phyloP scores from a whole-genome alignment of 2,329 filamentous ascomycete genomes.

The Cladosporium phlei region DNA sequence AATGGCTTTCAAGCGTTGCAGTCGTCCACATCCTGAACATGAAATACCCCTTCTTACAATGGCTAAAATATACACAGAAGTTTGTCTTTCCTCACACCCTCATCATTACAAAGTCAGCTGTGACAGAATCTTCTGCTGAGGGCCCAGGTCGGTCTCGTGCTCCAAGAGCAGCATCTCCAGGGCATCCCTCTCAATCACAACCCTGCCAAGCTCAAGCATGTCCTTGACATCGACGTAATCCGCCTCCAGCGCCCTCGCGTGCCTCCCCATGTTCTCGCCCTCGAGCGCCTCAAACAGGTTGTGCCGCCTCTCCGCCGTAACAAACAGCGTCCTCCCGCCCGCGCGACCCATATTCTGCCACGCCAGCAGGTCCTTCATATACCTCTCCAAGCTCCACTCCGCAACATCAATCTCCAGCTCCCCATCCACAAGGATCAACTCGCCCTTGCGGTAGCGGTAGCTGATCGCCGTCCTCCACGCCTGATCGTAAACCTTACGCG shows the following conservation, averaged over 20 bases:
- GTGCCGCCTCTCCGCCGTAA: constrained; percentile 59
- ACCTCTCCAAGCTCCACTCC: constrained; percentile 41
- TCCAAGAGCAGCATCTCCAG: constrained; percentile 67
- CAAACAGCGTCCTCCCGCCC: constrained; percentile 68
- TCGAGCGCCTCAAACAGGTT: constrained; percentile 65
- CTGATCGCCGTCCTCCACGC: constrained; percentile 92
- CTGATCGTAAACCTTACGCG: constrained; percentile 86
- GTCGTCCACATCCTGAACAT: no score
- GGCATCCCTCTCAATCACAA: constrained; percentile 81
- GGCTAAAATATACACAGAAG: not conserved
- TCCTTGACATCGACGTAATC: constrained; percentile 95
- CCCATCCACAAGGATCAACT: constrained; percentile 80
- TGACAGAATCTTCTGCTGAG: not conserved
- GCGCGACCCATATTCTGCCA: constrained; percentile 64
- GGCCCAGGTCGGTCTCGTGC: constrained; percentile 61
- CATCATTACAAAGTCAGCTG: not conserved
- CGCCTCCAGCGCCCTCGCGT: constrained; percentile 65
- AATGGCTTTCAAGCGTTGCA: no score
- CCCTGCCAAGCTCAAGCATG: constrained; percentile 73
- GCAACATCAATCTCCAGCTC: constrained; percentile 62
- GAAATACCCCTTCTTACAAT: no score
- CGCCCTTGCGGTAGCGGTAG: constrained; percentile 81
- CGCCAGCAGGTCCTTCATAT: constrained; percentile 64
- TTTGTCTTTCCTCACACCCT: not conserved
- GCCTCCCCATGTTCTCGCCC: constrained; percentile 53